A percentile compares a stretch with the other conserved stretches of the same genome.
Conservation (phyloP, 176 grass and related monocot genomes). For the Zoysia japonica region DNA sequence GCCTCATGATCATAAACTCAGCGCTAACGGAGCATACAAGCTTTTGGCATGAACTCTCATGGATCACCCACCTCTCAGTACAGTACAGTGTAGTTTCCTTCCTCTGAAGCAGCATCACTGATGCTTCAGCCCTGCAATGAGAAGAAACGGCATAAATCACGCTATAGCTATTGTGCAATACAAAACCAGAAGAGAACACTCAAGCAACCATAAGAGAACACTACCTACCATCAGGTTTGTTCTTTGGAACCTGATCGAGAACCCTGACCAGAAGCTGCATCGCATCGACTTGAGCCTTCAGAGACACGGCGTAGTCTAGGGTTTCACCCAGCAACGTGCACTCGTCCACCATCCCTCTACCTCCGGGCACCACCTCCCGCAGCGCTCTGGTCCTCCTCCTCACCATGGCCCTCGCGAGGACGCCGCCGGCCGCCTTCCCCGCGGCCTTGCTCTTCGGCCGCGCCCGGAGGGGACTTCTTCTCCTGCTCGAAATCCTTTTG, state of each 20-base stretch:
- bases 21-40: slow-evolving; percentile 8
- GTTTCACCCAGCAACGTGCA: slow-evolving; percentile 70
- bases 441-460: slow-evolving; percentile 24
- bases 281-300: slow-evolving; percentile 72
- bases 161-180: not conserved
- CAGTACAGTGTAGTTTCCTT: no score
- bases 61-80: slow-evolving; percentile 6
- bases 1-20: not conserved
- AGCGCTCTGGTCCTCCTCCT: slow-evolving; percentile 53
- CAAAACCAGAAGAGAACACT: not conserved
- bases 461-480: slow-evolving; percentile 19
- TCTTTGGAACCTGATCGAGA: slow-evolving; percentile 46
- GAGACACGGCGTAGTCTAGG: slow-evolving; percentile 65
- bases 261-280: slow-evolving; percentile 61
- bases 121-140: slow-evolving; percentile 2
- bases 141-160: not conserved
- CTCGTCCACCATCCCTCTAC: slow-evolving; percentile 58
- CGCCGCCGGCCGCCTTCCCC: slow-evolving; percentile 7
- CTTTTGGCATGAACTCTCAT: not conserved
- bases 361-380: slow-evolving; percentile 62
- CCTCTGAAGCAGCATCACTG: not conserved
- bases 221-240: slow-evolving; percentile 24
- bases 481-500: slow-evolving; percentile 37
- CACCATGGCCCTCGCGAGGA: slow-evolving; percentile 47
- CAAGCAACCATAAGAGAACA: no score